Conservation (phyloP, 2,329 filamentous ascomycete genomes). For the Hypoxylon rubiginosum region DNA sequence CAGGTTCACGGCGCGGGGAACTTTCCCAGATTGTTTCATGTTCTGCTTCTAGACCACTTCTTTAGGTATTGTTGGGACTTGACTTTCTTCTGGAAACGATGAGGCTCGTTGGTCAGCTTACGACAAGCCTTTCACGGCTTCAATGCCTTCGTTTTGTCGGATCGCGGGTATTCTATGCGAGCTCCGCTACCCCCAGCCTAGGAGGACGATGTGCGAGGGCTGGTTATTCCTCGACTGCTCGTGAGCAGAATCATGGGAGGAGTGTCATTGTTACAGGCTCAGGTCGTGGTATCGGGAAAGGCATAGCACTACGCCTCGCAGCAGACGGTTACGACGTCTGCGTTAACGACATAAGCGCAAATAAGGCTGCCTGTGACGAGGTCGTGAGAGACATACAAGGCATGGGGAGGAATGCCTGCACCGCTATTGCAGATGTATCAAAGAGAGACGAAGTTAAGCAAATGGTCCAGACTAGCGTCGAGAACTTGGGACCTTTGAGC, state of each 20-base stretch:
- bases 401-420: constrained; percentile 66
- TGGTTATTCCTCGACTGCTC: constrained; percentile 41
- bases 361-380: constrained; percentile 65
- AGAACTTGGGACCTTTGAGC: constrained; percentile 64
- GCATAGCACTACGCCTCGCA: constrained; percentile 73
- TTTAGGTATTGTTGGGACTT: neutral
- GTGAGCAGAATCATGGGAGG: constrained; percentile 32
- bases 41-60: neutral
- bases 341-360: constrained; percentile 71
- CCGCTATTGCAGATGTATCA: constrained; percentile 73
- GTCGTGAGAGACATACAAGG: constrained; percentile 66
- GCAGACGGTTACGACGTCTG: constrained; percentile 75
- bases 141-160: constrained; percentile 13
- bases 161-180: neutral
- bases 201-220: constrained; percentile 1
- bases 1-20: constrained; percentile 1
- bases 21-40: neutral
- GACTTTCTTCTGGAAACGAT: neutral
- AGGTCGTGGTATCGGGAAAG: constrained; percentile 64
- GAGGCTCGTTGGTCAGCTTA: constrained; percentile 6
- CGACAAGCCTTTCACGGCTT: neutral
- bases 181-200: neutral
- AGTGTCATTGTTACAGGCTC: constrained; percentile 51
- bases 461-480: constrained; percentile 65
- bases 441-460: constrained; percentile 63